Conservation (phyloP, 2,329 filamentous ascomycete genomes). For the Aquanectria penicillioides region DNA sequence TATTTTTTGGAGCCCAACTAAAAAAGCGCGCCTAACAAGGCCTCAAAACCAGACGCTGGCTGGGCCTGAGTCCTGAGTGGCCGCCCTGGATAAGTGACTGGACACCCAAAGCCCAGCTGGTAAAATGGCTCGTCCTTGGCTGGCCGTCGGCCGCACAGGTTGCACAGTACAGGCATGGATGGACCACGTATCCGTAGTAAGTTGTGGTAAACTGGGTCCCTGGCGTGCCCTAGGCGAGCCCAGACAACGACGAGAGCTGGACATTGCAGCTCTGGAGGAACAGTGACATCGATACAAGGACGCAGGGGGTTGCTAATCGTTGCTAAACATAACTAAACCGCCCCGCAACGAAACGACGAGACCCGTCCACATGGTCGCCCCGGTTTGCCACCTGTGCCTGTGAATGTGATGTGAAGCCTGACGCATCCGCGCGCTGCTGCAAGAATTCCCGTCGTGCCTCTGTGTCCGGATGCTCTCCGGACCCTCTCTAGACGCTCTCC, state of each 20-base stretch:
- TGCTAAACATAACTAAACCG: too few species aligned
- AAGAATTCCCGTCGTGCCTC: too few species aligned
- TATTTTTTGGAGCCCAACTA: constrained; percentile 9
- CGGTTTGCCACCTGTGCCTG: not conserved
- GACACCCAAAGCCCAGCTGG: not conserved
- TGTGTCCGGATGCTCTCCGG: too few species aligned
- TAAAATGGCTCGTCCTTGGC: constrained; percentile 15
- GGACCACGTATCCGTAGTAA: too few species aligned
- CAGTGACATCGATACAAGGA: too few species aligned
- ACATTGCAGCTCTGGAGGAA: too few species aligned
- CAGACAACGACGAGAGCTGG: not conserved
- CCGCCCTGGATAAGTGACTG: constrained; percentile 20
- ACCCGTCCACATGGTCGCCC: not conserved
- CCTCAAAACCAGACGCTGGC: constrained; percentile 2
- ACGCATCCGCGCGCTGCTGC: too few species aligned
- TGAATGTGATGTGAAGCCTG: not conserved
- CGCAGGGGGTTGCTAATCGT: too few species aligned
- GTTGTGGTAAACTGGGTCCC: not conserved
- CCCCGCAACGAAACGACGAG: not conserved
- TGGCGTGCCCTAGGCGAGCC: not conserved
- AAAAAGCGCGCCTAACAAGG: constrained; percentile 12
- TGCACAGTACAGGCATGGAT: too few species aligned
- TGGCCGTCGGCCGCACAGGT: not conserved
- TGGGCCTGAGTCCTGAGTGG: constrained; percentile 5
- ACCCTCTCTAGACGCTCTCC: too few species aligned